Conservation (phyloP, 495 filamentous ascomycete species). For the Oidiodendron maius region DNA sequence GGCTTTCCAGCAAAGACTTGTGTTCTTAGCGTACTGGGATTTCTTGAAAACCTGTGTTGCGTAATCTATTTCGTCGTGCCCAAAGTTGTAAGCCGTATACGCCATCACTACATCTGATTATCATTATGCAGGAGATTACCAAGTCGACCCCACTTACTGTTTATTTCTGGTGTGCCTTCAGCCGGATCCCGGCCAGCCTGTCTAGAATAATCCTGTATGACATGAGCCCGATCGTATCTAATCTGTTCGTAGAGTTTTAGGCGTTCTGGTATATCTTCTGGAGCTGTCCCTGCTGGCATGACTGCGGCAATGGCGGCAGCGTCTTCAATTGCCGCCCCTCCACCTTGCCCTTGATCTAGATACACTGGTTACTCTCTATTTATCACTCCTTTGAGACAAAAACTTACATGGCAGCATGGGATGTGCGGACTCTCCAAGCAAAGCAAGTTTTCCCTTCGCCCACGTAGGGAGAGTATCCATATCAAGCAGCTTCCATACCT, state of each 20-base stretch:
- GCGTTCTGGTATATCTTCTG: constrained; percentile 36
- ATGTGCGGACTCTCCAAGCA: constrained; percentile 60
- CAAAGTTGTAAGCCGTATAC: constrained; percentile 51
- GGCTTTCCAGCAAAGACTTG: constrained; percentile 28
- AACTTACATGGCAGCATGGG: constrained; percentile 42
- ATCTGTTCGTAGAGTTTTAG: constrained; percentile 49
- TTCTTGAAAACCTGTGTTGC: constrained; percentile 30
- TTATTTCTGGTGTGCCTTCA: constrained; percentile 20
- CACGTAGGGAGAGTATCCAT: constrained; percentile 50
- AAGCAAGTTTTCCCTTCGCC: constrained; percentile 40
- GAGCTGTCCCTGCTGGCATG: constrained; percentile 35
- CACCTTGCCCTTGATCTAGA: constrained; percentile 54
- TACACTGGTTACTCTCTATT: too few relatives aligned
- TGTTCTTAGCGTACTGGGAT: constrained; percentile 34
- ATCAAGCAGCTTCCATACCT: constrained; percentile 54
- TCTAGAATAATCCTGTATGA: constrained; percentile 50
- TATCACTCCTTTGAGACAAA: too few relatives aligned
- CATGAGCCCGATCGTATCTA: constrained; percentile 45
- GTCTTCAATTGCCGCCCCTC: constrained; percentile 54
- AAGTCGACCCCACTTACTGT: constrained; percentile 23
- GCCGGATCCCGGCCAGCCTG: constrained; percentile 34
- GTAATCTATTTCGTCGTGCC: constrained; percentile 54
- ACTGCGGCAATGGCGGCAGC: constrained; percentile 48
- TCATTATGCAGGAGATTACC: background rate
- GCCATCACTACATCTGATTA: constrained; percentile 31